Evolutionary conservation across 495 filamentous ascomycete genomes (phyloP).

Genomic region (Monascus purpureus): DNA sequence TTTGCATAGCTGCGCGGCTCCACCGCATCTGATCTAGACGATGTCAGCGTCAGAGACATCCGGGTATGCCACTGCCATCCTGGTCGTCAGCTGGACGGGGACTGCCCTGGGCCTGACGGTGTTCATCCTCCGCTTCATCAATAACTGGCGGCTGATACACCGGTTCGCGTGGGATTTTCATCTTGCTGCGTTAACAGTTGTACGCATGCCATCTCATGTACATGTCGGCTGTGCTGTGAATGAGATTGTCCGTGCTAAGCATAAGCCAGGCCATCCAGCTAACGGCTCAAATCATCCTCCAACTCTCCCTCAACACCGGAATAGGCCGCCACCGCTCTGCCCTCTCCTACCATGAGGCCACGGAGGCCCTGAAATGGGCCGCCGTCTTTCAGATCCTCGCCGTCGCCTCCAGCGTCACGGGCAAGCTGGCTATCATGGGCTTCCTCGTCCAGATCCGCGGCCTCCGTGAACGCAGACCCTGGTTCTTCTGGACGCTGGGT

Average conservation of each 20-base stretch:
- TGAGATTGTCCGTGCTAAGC: too few species aligned
- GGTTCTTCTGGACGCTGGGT: conserved; percentile 15
- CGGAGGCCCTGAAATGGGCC: conserved; percentile 15
- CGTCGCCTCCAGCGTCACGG: conserved; percentile 12
- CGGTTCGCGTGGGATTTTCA: conserved; percentile 10
- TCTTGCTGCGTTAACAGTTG: conserved; percentile 6
- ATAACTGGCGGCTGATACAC: conserved; percentile 7
- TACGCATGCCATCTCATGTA: conserved; percentile 1
- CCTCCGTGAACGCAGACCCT: conserved; percentile 11
- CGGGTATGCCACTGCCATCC: conserved; percentile 1
- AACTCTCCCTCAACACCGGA: conserved; percentile 10
- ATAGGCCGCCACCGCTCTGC: conserved; percentile 13
- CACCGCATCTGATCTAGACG: too few species aligned
- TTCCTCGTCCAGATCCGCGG: conserved; percentile 19
- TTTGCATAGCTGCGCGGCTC: too few species aligned
- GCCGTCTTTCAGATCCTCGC: conserved; percentile 20
- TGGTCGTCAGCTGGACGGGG: conserved; percentile 8
- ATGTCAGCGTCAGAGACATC: too few species aligned
- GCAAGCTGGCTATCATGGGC: conserved; percentile 19
- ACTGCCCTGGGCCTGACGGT: conserved; percentile 6
- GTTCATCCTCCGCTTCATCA: conserved; percentile 8
- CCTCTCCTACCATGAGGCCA: too few species aligned
- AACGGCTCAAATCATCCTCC: conserved; percentile 9
- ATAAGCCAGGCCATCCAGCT: conserved; percentile 2
- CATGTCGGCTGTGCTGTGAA: too few species aligned